These are phyloP conservation scores for Leishmania mexicana DNA, from an alignment of 208 protist genomes.

Conservation along the genomic window DNA sequence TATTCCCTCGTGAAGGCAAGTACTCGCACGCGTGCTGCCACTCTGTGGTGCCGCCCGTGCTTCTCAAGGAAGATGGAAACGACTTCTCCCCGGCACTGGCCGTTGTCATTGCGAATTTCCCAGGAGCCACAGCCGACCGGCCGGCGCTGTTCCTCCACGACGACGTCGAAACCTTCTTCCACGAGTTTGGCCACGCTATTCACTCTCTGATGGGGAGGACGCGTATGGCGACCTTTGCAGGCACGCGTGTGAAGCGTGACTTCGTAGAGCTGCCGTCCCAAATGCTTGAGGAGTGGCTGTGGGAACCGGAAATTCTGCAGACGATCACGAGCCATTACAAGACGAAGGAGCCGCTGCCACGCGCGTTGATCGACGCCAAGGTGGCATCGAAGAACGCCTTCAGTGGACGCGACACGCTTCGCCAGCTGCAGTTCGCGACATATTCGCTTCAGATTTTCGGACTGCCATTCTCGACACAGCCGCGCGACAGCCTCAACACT, in stretches of 20 bases:
- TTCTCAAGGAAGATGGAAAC: slow-evolving; percentile 42
- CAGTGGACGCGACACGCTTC: slow-evolving; percentile 63
- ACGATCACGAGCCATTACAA: slow-evolving; percentile 85
- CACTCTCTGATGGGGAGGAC: slow-evolving; percentile 79
- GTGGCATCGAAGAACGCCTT: slow-evolving; percentile 82
- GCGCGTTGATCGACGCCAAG: slow-evolving; percentile 72
- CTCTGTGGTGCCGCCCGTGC: slow-evolving; percentile 74
- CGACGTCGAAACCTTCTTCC: slow-evolving; percentile 90
- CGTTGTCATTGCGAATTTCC: slow-evolving; percentile 86
- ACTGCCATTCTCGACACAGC: slow-evolving; percentile 62
- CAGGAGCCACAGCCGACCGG: slow-evolving; percentile 60
- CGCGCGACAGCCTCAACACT: slow-evolving; percentile 51
- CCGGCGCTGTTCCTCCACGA: slow-evolving; percentile 79
- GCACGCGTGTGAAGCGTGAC: slow-evolving; percentile 80
- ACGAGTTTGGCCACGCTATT: slow-evolving; percentile 91
- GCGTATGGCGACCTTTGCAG: slow-evolving; percentile 79
- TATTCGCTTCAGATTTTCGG: slow-evolving; percentile 82
- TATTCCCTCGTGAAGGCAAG: slow-evolving; percentile 89
- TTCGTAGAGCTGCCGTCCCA: slow-evolving; percentile 92
- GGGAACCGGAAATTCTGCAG: slow-evolving; percentile 81
- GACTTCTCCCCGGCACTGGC: slow-evolving; percentile 74
- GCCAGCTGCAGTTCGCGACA: slow-evolving; percentile 79
- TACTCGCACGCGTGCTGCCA: slow-evolving; percentile 85
- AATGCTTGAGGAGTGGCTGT: slow-evolving; percentile 92
- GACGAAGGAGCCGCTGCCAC: slow-evolving; percentile 71